A percentile compares a stretch with the other conserved stretches of the same genome.
Conservation (phyloP, 1,284 basidiomycete genomes). For the Stereum hirsutum region DNA sequence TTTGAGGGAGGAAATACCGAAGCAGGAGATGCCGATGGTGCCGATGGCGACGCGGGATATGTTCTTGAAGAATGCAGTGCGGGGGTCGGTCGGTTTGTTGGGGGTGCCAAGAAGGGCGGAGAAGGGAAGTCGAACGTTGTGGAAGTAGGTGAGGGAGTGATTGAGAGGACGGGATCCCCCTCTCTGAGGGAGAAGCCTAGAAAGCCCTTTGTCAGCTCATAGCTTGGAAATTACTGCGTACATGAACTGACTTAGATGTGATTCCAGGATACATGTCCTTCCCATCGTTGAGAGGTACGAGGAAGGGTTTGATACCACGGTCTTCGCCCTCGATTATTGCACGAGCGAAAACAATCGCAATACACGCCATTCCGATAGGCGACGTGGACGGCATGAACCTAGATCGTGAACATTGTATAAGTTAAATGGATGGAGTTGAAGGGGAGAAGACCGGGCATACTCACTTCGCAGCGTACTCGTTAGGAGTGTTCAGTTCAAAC, state of each 20-base stretch:
- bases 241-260: conserved; percentile 6
- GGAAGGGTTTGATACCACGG: conserved; percentile 19
- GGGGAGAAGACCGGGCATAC: not conserved
- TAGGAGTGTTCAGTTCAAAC: conserved; percentile 25
- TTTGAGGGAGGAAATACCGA: not conserved
- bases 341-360: conserved; percentile 23
- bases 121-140: conserved; percentile 33
- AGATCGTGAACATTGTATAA: too few species aligned
- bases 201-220: conserved; percentile 29
- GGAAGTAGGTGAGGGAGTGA: conserved; percentile 25
- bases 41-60: not conserved
- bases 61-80: not conserved
- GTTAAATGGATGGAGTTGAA: too few species aligned
- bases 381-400: conserved; percentile 32
- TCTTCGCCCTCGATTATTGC: conserved; percentile 17
- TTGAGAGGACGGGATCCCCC: conserved; percentile 34
- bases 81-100: not conserved
- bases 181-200: conserved; percentile 32
- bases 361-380: conserved; percentile 18
- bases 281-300: conserved; percentile 17
- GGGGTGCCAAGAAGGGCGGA: conserved; percentile 23
- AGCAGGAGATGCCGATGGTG: not conserved
- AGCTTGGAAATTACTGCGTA: not conserved
- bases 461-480: conserved; percentile 20
- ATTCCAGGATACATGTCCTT: conserved; percentile 15